Evolutionary conservation across 108 stramenopile genomes (phyloP).

Genomic region (Nitzschia palea): DNA sequence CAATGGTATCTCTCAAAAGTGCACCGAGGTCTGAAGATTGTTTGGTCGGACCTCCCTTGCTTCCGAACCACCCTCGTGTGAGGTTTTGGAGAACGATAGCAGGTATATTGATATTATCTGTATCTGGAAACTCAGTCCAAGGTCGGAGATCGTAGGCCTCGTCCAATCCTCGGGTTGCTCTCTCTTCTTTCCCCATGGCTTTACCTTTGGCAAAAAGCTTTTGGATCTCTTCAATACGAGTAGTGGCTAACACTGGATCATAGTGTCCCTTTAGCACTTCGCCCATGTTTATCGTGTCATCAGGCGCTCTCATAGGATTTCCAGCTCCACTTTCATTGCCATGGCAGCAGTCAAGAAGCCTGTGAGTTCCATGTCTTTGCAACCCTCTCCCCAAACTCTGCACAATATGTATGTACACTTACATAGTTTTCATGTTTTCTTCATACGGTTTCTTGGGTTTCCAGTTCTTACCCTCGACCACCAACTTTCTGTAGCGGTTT

Average conservation of each 20-base stretch:
- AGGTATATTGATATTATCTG: neutral
- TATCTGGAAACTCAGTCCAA: slow-evolving; percentile 78
- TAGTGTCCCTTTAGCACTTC: slow-evolving; percentile 60
- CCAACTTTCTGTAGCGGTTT: slow-evolving; percentile 51
- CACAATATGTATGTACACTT: slow-evolving; percentile 54
- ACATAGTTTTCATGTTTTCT: slow-evolving; percentile 43
- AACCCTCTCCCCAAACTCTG: slow-evolving; percentile 30
- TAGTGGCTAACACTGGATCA: slow-evolving; percentile 49
- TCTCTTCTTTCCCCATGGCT: neutral
- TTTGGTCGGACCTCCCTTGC: neutral
- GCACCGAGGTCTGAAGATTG: neutral
- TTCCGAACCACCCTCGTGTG: slow-evolving; percentile 1
- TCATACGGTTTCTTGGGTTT: slow-evolving; percentile 27
- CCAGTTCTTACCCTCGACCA: slow-evolving; percentile 1
- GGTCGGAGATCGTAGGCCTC: slow-evolving; percentile 75
- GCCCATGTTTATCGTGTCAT: slow-evolving; percentile 56
- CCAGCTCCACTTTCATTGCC: slow-evolving; percentile 29
- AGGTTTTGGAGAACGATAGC: neutral
- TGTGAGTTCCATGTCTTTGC: too few relatives aligned
- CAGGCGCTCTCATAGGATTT: slow-evolving; percentile 19
- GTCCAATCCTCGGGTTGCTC: slow-evolving; percentile 48
- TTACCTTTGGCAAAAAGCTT: slow-evolving; percentile 24
- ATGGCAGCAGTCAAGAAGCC: slow-evolving; percentile 61
- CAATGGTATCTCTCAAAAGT: neutral
- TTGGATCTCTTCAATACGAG: slow-evolving; percentile 54